Evolutionary conservation across 768 basidiomycete species (phyloP), one percentile per base, ranked within the genome.

Genomic region (Mycena epipterygia): DNA sequence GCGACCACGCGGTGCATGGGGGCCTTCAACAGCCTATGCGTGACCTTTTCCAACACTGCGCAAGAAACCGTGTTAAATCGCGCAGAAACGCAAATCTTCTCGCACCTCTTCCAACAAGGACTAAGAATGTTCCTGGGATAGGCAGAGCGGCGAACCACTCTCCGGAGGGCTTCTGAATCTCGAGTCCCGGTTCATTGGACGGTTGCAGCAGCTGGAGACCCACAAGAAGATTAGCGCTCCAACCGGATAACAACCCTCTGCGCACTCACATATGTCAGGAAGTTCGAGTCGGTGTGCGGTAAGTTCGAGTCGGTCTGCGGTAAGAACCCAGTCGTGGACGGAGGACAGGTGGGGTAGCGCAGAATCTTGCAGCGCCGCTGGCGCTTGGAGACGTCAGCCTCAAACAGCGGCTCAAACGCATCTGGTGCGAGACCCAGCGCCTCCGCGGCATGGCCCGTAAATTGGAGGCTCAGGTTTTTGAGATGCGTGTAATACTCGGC

Each of bases 91-190:
- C 14, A 85, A 48, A 87, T 25, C 25, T 42, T 2, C 41, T 29
- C 37, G 33, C 27, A 82, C 88, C 87, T 76, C 88, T 88, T 17
- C 89, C 89, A 41, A 89, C 83, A 74, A 88, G 89, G 19, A 89
- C 84, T 21, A 90, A 87, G 70, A 90, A 88, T 0, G 89, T 89
- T 23, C 85, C 82, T 1, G 84, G 83, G 29, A 88, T 84, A 16
- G 89, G 89, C 1, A 85, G 84, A 13, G 81, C 88, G 68, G 88
- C 84, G 57, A 90, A 88, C 89, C 89, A 90, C 68, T 87, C 78
- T 0, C 89, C 89, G 1, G 84, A 76, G 30, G 87, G 76, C 77
- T 89, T 90, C 71, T 89, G 88, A 11, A 89, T 89, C 75, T 90
- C 89, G 37, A 90, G 80, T 12, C 89, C 89, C 6, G 81, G 84